Percentiles rank a stretch among this genome's conserved stretches.
Evolutionary conservation across 805 yeast species (phyloP).

Genomic region (Suhomyces prunicola): DNA sequence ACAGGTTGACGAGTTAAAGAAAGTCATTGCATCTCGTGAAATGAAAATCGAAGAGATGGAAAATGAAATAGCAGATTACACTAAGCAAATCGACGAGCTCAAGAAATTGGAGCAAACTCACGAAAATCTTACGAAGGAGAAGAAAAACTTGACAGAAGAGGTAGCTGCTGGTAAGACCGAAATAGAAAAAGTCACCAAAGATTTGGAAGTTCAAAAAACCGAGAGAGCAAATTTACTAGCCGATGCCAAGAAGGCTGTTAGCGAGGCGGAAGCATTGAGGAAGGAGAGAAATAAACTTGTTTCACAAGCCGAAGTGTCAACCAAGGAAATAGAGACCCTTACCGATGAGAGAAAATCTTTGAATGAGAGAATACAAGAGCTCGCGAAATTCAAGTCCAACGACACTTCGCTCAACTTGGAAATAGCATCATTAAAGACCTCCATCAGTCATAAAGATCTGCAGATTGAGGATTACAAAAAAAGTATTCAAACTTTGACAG

Average conservation of each 20-base stretch:
- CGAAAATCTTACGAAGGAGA: constrained; percentile 11
- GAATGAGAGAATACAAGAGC: constrained; percentile 28
- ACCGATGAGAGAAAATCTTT: constrained; percentile 39
- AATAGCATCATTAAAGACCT: constrained; percentile 43
- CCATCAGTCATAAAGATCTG: constrained; percentile 45
- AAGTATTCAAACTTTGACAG: constrained; percentile 31
- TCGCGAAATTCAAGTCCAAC: constrained; percentile 27
- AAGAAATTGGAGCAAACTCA: constrained; percentile 6
- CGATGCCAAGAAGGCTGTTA: neutral
- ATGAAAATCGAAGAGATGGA: neutral
- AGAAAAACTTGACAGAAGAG: neutral
- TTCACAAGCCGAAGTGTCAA: neutral
- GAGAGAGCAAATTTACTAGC: neutral
- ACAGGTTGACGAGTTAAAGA: neutral
- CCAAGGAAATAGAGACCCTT: constrained; percentile 23
- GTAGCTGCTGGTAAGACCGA: neutral
- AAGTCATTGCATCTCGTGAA: constrained; percentile 9
- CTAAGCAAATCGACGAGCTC: constrained; percentile 1
- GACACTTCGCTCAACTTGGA: constrained; percentile 49
- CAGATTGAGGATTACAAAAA: constrained; percentile 35
- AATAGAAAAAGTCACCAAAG: neutral
- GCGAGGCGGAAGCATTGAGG: neutral
- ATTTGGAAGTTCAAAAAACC: neutral
- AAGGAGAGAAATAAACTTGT: neutral
- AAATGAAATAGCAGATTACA: neutral